Conservation (phyloP, 495 filamentous ascomycete species). For the Aspergillus ellipticus region DNA sequence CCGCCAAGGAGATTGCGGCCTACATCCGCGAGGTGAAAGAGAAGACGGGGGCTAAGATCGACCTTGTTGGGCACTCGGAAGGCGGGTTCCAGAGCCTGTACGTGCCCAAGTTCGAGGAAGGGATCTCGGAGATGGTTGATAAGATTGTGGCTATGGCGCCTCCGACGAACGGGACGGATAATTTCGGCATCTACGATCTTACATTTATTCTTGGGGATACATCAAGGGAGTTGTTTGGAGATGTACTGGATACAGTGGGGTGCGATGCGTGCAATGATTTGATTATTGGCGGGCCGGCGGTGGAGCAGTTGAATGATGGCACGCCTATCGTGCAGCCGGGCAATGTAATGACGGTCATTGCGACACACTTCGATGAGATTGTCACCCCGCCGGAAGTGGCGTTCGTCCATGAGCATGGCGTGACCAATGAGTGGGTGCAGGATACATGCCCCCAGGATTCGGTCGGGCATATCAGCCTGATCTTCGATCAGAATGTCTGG, state of each 20-base stretch:
- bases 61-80: slow-evolving; percentile 54
- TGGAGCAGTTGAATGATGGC: slow-evolving; percentile 39
- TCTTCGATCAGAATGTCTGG: slow-evolving; percentile 54
- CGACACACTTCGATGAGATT: slow-evolving; percentile 45
- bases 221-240: slow-evolving; percentile 29
- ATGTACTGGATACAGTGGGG: slow-evolving; percentile 36
- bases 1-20: slow-evolving; percentile 45
- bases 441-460: slow-evolving; percentile 42
- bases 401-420: slow-evolving; percentile 44
- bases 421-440: slow-evolving; percentile 45
- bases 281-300: slow-evolving; percentile 33
- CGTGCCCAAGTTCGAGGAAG: slow-evolving; percentile 47
- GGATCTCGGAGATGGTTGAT: slow-evolving; percentile 41
- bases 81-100: slow-evolving; percentile 51
- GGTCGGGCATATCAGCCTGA: slow-evolving; percentile 51
- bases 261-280: slow-evolving; percentile 48
- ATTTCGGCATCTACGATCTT: slow-evolving; percentile 44
- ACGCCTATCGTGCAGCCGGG: slow-evolving; percentile 44
- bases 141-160: slow-evolving; percentile 48
- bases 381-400: slow-evolving; percentile 44
- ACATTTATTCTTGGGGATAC: slow-evolving; percentile 38
- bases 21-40: slow-evolving; percentile 43
- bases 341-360: slow-evolving; percentile 47
- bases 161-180: slow-evolving; percentile 47
- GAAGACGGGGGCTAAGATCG: slow-evolving; percentile 45